phyloP scores from a whole-genome alignment of 2,329 filamentous ascomycete genomes.

The Fusarium secorum region DNA sequence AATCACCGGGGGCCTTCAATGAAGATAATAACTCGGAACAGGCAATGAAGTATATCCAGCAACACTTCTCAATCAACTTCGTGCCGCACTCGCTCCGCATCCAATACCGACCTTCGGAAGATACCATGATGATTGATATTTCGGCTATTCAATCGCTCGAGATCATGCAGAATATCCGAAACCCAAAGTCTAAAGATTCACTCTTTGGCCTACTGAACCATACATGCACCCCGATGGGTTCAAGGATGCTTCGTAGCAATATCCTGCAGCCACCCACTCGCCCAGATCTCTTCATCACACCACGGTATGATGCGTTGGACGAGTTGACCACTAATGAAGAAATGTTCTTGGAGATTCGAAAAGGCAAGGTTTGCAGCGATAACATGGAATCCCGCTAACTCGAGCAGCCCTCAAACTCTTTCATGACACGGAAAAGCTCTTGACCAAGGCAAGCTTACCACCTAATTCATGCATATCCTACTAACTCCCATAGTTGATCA shows the following conservation, averaged over 20 bases:
- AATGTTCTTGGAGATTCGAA: constrained; percentile 79
- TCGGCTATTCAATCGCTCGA: constrained; percentile 88
- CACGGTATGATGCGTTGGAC: constrained; percentile 82
- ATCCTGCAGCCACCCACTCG: constrained; percentile 87
- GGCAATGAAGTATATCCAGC: constrained; percentile 83
- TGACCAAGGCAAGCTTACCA: constrained; percentile 69
- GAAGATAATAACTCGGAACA: constrained; percentile 47
- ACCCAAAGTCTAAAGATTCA: constrained; percentile 79
- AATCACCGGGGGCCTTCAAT: rapidly evolving
- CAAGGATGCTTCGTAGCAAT: constrained; percentile 81
- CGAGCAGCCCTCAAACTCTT: constrained; percentile 72
- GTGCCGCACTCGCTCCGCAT: constrained; percentile 83
- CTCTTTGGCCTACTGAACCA: constrained; percentile 87
- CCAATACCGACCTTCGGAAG: constrained; percentile 85
- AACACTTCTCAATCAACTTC: constrained; percentile 73
- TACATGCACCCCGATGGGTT: constrained; percentile 88
- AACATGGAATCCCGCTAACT: background rate
- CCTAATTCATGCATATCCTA: rapidly evolving
- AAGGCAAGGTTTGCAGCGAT: constrained; percentile 57
- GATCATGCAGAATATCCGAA: constrained; percentile 85
- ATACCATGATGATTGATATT: constrained; percentile 95
- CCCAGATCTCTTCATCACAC: constrained; percentile 68
- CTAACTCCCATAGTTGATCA: constrained; percentile 67
- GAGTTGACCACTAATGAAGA: constrained; percentile 84
- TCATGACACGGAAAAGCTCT: constrained; percentile 78